Conservation (phyloP, 2,329 filamentous ascomycete species). For the Dactylellina leptospora region DNA sequence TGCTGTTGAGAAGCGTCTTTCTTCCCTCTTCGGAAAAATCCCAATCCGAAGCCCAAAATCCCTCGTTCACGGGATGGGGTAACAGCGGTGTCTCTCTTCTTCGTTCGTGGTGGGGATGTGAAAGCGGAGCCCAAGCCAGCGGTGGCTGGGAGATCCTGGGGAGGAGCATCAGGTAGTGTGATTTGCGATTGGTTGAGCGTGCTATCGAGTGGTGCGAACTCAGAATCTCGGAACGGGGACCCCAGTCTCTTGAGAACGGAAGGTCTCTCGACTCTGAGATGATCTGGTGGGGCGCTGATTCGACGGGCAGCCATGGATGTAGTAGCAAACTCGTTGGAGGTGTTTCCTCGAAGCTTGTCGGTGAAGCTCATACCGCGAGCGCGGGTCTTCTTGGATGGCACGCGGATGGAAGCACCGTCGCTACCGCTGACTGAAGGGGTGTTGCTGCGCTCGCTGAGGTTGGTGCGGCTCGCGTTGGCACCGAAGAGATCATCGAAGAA, state of each 20-base stretch:
- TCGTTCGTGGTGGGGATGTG: slow-evolving; percentile 45
- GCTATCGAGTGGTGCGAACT: slow-evolving; percentile 45
- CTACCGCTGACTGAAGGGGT: slow-evolving; percentile 40
- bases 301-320: slow-evolving; percentile 16
- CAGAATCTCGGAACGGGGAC: slow-evolving; percentile 50
- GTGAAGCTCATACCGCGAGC: slow-evolving; percentile 50
- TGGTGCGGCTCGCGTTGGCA: slow-evolving; percentile 43
- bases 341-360: slow-evolving; percentile 45
- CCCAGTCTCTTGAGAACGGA: slow-evolving; percentile 48
- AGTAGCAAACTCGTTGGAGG: slow-evolving; percentile 19
- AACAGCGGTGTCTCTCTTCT: slow-evolving; percentile 39
- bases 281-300: slow-evolving; percentile 35
- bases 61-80: slow-evolving; percentile 47
- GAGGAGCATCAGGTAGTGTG: slow-evolving; percentile 31
- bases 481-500: slow-evolving; percentile 52
- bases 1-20: slow-evolving; percentile 51
- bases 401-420: slow-evolving; percentile 42
- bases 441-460: slow-evolving; percentile 43
- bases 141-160: slow-evolving; percentile 26
- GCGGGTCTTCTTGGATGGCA: slow-evolving; percentile 47
- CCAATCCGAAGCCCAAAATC: slow-evolving; percentile 50
- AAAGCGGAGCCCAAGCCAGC: slow-evolving; percentile 48
- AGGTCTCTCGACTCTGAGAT: slow-evolving; percentile 37
- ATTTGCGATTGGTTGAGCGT: slow-evolving; percentile 44
- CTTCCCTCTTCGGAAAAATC: slow-evolving; percentile 51